Base-by-base conservation (phyloP, 202 grass and related monocot genomes). In the Tripidium arundinaceum region DNA sequence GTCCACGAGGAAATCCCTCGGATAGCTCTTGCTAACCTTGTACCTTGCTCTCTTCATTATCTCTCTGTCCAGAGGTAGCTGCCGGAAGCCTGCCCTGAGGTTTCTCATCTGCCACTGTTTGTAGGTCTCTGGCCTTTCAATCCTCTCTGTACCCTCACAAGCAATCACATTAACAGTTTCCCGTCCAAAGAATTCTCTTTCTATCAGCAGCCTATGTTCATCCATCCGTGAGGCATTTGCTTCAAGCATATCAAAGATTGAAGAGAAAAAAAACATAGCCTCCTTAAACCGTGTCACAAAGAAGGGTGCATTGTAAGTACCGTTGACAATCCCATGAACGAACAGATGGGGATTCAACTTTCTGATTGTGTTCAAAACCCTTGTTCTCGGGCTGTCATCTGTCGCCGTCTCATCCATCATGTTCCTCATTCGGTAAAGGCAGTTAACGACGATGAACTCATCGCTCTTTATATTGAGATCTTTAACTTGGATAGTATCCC, bases 231-330 rank as follows among this genome's bases (percentile, higher is more conserved):
- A 79, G 25, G 78, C 80, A 47, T 78, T 93, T 3, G 72, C 49
- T 43, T 91, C 93, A 8, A 97, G 86, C 88, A 97, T 91, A 74
- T 97, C 91, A 47, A 88, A 97, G 43, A 86, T 33, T 21, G 90
- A 77, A 13, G 90, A 91, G 79, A 81, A 97, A 47, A 86, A 83
- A 21, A 93, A 93, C 21, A 97, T 40, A 11, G 90, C 88, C 65
- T 97, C 93, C 62, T 86, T 89, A 47, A 93, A 97, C 8, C 93
- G 78, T 21, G 90, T 97, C 72, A 91, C 79, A 5, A 97, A 97
- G 78, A 97, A 97, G 12, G 93, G 91, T 31, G 87, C 90, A 8
- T 79, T 90, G 65, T 89, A 89, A 27, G 83, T 87, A 45, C 93
- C 93, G 31, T 91, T 93, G 34, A 88, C 49, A 29, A 93, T 19